Percentiles rank a stretch among this genome's conserved stretches.
Conservation (phyloP, 1,284 basidiomycete species). For the Microbotryum silenes-acaulis region DNA sequence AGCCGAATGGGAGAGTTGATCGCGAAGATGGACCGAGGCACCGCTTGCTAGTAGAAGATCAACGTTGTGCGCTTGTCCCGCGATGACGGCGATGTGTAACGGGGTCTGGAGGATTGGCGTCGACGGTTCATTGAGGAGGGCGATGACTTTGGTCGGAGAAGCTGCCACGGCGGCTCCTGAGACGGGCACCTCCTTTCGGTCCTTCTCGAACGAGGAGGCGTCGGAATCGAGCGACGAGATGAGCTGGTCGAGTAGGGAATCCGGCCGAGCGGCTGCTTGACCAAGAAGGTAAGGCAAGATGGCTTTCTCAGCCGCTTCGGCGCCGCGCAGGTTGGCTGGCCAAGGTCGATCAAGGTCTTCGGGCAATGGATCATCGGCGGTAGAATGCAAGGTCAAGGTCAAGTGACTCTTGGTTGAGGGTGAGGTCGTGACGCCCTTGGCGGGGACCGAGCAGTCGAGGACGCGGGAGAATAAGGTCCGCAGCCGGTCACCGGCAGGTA, state of each 20-base stretch:
- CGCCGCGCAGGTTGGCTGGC: slow-evolving; percentile 27
- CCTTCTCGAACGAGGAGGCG: not conserved
- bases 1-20: slow-evolving; percentile 69
- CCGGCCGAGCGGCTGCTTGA: slow-evolving; percentile 26
- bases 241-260: slow-evolving; percentile 22
- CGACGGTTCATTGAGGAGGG: slow-evolving; percentile 32
- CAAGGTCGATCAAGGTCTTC: slow-evolving; percentile 17
- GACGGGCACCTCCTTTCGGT: not conserved
- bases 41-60: slow-evolving; percentile 62
- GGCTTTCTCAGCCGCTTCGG: slow-evolving; percentile 23
- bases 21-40: slow-evolving; percentile 76
- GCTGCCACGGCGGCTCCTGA: not conserved
- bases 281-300: slow-evolving; percentile 32
- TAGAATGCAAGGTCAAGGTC: not conserved
- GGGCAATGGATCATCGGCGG: slow-evolving; percentile 7
- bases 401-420: slow-evolving; percentile 38
- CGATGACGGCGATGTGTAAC: slow-evolving; percentile 69
- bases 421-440: slow-evolving; percentile 47
- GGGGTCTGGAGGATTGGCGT: slow-evolving; percentile 54
- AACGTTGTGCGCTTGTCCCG: slow-evolving; percentile 54
- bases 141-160: slow-evolving; percentile 12
- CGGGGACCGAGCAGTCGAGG: slow-evolving; percentile 52
- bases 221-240: slow-evolving; percentile 10
- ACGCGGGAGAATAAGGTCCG: slow-evolving; percentile 35
- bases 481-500: slow-evolving; percentile 21